A percentile compares a stretch with the other conserved stretches of the same genome.
These are phyloP conservation scores for Verticillium nubilum DNA, from an alignment of 2,329 filamentous ascomycete genomes.

Conservation along the genomic window DNA sequence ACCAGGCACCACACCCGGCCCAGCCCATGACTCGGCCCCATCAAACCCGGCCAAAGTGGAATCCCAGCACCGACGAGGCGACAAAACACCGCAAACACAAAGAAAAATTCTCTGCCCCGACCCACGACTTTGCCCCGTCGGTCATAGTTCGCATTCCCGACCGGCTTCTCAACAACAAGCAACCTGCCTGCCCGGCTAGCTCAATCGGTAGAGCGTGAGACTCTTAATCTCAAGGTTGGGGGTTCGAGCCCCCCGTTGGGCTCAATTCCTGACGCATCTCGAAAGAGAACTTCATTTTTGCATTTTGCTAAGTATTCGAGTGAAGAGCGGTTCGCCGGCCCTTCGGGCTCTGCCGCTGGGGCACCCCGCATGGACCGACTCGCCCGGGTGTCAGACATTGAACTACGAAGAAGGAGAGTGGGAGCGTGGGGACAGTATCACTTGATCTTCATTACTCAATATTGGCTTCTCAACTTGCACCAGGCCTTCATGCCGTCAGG, in stretches of 20 bases:
- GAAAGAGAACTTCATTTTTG: neutral
- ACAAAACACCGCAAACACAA: neutral
- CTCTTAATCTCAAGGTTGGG: constrained; percentile 59
- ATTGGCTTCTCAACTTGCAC: neutral
- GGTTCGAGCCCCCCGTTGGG: constrained; percentile 35
- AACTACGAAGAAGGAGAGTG: too few relatives aligned
- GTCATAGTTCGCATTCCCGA: neutral
- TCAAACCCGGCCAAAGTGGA: neutral
- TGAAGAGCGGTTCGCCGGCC: neutral
- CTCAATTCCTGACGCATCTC: constrained; percentile 3
- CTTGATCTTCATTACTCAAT: neutral
- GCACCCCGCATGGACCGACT: too few relatives aligned
- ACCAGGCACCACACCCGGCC: neutral
- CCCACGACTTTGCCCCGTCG: neutral
- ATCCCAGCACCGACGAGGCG: neutral
- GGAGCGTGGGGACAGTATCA: too few relatives aligned
- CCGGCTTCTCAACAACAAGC: neutral
- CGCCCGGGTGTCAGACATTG: too few relatives aligned
- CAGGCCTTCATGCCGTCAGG: neutral
- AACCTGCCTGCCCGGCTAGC: constrained; percentile 45
- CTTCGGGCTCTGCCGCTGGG: too few relatives aligned
- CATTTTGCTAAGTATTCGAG: neutral
- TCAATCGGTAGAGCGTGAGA: constrained; percentile 72
- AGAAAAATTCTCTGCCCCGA: neutral
- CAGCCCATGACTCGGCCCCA: neutral